A percentile compares a stretch with the other conserved stretches of the same genome.
Evolutionary conservation across 2,329 filamentous ascomycete genomes (phyloP).

Genomic region (Stenocarpella maydis): DNA sequence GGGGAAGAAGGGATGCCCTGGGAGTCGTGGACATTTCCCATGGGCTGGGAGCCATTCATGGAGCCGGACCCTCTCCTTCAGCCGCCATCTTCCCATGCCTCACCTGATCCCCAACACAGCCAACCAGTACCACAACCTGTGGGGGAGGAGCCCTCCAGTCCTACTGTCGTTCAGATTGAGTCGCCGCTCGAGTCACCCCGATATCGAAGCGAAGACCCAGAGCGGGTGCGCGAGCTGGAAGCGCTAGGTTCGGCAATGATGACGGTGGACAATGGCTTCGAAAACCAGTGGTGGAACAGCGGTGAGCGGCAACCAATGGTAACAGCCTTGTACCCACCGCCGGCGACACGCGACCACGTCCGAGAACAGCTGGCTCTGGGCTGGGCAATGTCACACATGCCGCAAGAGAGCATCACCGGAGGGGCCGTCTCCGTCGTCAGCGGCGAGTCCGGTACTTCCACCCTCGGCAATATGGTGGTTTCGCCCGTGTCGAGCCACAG

Average conservation of each 20-base stretch:
- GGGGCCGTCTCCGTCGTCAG: constrained; percentile 43
- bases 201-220: constrained; percentile 45
- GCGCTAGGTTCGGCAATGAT: constrained; percentile 61
- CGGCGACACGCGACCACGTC: constrained; percentile 39
- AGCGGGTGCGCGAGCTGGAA: constrained; percentile 52
- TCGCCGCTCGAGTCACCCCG: constrained; percentile 38
- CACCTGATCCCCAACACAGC: constrained; percentile 14
- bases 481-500: constrained; percentile 49
- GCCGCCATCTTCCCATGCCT: constrained; percentile 35
- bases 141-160: constrained; percentile 33
- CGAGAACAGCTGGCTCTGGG: constrained; percentile 39
- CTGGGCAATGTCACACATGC: constrained; percentile 41
- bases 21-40: constrained; percentile 50
- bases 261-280: constrained; percentile 66
- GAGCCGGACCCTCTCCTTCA: constrained; percentile 42
- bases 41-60: constrained; percentile 41
- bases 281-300: constrained; percentile 66
- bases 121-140: background rate
- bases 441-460: constrained; percentile 32
- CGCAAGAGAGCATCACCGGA: constrained; percentile 20
- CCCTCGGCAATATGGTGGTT: constrained; percentile 44
- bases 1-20: constrained; percentile 59
- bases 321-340: constrained; percentile 37
- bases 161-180: constrained; percentile 38
- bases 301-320: constrained; percentile 46